Conservation (phyloP, 2,329 filamentous ascomycete species). For the Tympanopsis confertula region DNA sequence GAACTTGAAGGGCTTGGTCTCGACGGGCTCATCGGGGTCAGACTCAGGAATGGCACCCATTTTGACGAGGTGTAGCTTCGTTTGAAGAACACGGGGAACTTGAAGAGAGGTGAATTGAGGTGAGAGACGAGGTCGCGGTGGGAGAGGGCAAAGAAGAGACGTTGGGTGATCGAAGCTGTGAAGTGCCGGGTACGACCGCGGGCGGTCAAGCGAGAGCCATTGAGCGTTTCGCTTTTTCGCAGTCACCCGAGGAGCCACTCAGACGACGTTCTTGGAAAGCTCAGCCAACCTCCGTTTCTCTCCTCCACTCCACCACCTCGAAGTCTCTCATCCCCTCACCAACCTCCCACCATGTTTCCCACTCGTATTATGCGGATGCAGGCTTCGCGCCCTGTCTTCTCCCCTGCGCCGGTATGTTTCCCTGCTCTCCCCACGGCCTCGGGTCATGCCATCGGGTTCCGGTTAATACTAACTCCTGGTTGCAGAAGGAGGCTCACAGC, state of each 20-base stretch:
- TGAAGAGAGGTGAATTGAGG: neutral
- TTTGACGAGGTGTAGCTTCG: conserved; percentile 3
- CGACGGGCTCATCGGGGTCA: conserved; percentile 58
- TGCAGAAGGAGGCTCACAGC: conserved; percentile 54
- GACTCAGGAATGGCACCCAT: conserved; percentile 78
- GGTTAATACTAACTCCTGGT: conserved; percentile 1
- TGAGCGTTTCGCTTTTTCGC: too few relatives aligned
- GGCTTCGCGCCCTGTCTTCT: neutral
- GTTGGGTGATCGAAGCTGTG: neutral
- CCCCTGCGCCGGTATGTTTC: neutral
- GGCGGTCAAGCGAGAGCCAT: conserved; percentile 1
- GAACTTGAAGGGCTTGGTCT: conserved; percentile 99
- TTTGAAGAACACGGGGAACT: neutral
- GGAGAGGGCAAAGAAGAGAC: neutral
- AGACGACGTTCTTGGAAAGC: neutral
- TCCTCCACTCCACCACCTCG: neutral
- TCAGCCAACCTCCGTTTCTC: neutral
- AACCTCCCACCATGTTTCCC: neutral
- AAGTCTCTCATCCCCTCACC: neutral
- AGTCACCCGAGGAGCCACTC: too few relatives aligned
- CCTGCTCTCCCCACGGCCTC: too few relatives aligned
- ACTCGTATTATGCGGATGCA: neutral
- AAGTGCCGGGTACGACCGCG: conserved; percentile 1
- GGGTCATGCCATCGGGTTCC: neutral
- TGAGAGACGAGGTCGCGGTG: neutral